Conservation (phyloP, 768 basidiomycete genomes). For the Dictyophora rubrovolvata region DNA sequence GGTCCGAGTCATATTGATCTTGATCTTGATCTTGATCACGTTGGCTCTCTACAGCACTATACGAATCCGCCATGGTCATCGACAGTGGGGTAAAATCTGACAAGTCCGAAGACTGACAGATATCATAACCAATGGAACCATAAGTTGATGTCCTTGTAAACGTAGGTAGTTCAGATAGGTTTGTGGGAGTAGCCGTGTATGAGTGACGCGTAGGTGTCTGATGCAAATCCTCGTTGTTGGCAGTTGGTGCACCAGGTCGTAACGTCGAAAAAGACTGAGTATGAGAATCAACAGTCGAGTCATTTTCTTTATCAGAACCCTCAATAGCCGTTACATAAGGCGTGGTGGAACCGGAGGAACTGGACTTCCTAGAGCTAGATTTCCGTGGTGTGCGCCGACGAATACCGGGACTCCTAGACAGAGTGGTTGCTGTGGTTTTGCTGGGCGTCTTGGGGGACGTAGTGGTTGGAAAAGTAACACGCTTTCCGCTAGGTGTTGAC, state of each 20-base stretch:
- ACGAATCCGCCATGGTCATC: background rate
- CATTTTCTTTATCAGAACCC: constrained; percentile 51
- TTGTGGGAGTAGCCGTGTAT: background rate
- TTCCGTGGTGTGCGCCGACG: constrained; percentile 39
- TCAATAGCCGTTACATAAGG: constrained; percentile 25
- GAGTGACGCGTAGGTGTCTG: background rate
- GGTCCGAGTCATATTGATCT: background rate
- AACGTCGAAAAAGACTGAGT: background rate
- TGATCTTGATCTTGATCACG: background rate
- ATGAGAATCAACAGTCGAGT: constrained; percentile 17
- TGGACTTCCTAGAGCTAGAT: constrained; percentile 25
- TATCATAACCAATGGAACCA: constrained; percentile 7
- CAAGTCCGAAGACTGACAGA: constrained; percentile 6
- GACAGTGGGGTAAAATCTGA: constrained; percentile 8
- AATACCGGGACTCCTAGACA: constrained; percentile 31
- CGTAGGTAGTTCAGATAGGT: background rate
- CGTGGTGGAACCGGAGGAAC: constrained; percentile 29
- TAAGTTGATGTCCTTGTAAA: background rate
- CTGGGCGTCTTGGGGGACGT: constrained; percentile 1
- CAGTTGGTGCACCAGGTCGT: background rate
- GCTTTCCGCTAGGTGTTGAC: background rate
- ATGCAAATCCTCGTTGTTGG: background rate
- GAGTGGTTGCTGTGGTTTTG: background rate
- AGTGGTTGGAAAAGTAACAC: background rate
- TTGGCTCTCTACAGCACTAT: background rate